phyloP scores from a whole-genome alignment of 2,329 filamentous ascomycete species.

The Colletotrichum sp. region DNA sequence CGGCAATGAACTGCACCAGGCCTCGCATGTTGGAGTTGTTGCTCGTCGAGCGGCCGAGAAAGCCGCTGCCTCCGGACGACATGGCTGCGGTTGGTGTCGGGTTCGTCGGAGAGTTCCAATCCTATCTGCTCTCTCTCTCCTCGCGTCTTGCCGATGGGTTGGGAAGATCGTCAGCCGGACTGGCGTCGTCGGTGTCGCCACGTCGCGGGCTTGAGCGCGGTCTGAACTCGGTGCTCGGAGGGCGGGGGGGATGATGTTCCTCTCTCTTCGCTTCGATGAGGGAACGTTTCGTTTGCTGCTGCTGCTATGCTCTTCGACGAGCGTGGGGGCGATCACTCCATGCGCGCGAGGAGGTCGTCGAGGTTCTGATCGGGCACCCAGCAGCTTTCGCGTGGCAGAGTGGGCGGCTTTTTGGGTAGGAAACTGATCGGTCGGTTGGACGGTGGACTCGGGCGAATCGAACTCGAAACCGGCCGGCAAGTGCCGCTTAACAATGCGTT shows the following conservation, averaged over 20 bases:
- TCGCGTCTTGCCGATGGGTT: background rate
- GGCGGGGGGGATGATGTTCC: background rate
- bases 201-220: background rate
- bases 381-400: background rate
- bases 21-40: slow-evolving; percentile 77
- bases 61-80: slow-evolving; percentile 63
- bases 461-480: slow-evolving; percentile 17
- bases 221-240: background rate
- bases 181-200: background rate
- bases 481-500: slow-evolving; percentile 14
- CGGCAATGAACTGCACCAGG: slow-evolving; percentile 97
- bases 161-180: background rate
- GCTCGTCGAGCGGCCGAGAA: slow-evolving; percentile 69
- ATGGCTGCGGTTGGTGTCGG: slow-evolving; percentile 38
- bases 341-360: slow-evolving; percentile 7
- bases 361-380: background rate
- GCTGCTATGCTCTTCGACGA: slow-evolving; percentile 3
- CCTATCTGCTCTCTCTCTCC: background rate
- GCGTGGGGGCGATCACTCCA: slow-evolving; percentile 14
- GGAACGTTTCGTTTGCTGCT: background rate
- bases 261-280: background rate
- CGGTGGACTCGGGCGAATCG: slow-evolving; percentile 7
- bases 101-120: background rate
- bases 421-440: background rate
- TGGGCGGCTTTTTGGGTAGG: background rate